A percentile compares a stretch with the other conserved stretches of the same genome.
phyloP scores from a whole-genome alignment of 2,329 filamentous ascomycete species.

The Plectosphaerella plurivora region DNA sequence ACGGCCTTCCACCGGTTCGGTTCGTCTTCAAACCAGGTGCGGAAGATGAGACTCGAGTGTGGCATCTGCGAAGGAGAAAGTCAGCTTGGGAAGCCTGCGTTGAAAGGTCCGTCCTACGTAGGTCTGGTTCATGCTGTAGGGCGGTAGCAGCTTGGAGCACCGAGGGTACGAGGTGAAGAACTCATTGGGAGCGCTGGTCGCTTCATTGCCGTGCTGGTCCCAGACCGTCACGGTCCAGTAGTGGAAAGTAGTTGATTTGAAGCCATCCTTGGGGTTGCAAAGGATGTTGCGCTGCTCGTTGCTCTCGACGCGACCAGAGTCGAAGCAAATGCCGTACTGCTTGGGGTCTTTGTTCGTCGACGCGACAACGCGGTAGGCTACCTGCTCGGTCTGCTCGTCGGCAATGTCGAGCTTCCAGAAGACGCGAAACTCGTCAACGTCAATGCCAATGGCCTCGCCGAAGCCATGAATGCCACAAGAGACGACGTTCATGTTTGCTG shows the following conservation, averaged over 20 bases:
- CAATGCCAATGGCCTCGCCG: conserved; percentile 31
- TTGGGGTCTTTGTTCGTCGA: neutral
- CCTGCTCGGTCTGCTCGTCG: conserved; percentile 22
- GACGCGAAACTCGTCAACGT: conserved; percentile 29
- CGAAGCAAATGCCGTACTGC: conserved; percentile 5
- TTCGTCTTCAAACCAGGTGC: conserved; percentile 35
- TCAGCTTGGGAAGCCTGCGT: neutral
- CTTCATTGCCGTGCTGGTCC: conserved; percentile 23
- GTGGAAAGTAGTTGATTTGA: conserved; percentile 27
- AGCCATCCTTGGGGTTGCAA: conserved; percentile 21
- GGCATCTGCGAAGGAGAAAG: conserved; percentile 23
- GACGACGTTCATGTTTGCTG: conserved; percentile 18
- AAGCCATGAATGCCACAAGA: conserved; percentile 32
- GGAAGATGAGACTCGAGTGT: conserved; percentile 33
- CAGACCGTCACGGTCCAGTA: conserved; percentile 30
- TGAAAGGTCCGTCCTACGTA: conserved; percentile 17
- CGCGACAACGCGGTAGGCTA: conserved; percentile 20
- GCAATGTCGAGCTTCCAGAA: conserved; percentile 25
- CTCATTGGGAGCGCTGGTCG: conserved; percentile 20
- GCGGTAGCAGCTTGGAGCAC: conserved; percentile 25
- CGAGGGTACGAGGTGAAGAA: conserved; percentile 34
- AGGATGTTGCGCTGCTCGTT: conserved; percentile 16
- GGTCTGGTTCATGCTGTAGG: conserved; percentile 36
- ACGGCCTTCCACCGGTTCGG: conserved; percentile 32
- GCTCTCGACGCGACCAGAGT: conserved; percentile 14